These are phyloP conservation scores for Raffaelea arxii DNA, from an alignment of 2,329 filamentous ascomycete genomes.

Conservation along the genomic window DNA sequence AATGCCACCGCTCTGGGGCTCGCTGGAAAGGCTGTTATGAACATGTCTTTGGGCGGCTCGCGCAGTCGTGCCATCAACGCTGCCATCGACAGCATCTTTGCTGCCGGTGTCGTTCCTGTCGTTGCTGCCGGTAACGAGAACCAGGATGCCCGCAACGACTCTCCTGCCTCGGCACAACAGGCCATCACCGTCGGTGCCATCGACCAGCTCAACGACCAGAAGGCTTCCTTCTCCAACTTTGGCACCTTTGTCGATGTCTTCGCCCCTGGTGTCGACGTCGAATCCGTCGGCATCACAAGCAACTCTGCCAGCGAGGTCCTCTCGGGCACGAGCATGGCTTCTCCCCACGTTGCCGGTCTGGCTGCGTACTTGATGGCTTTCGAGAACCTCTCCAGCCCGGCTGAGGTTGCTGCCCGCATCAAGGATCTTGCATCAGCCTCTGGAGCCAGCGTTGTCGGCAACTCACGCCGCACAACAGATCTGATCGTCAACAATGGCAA, in stretches of 20 bases:
- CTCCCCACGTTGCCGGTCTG: slow-evolving; percentile 15
- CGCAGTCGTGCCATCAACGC: slow-evolving; percentile 41
- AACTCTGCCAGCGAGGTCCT: slow-evolving; percentile 29
- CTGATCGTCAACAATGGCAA: slow-evolving; percentile 50
- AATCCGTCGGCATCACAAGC: slow-evolving; percentile 41
- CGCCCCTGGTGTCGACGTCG: slow-evolving; percentile 44
- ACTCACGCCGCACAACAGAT: slow-evolving; percentile 34
- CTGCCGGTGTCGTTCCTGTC: slow-evolving; percentile 43
- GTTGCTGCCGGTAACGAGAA: slow-evolving; percentile 53
- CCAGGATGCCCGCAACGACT: slow-evolving; percentile 38
- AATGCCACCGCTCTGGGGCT: slow-evolving; percentile 32
- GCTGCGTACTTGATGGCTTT: slow-evolving; percentile 15
- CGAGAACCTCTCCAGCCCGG: slow-evolving; percentile 28
- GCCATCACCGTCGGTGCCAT: slow-evolving; percentile 53
- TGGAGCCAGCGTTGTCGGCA: slow-evolving; percentile 32
- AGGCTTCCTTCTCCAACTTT: slow-evolving; percentile 50
- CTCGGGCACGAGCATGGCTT: slow-evolving; percentile 15
- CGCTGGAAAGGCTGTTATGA: slow-evolving; percentile 48
- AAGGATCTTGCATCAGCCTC: slow-evolving; percentile 40
- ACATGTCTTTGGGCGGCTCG: slow-evolving; percentile 51
- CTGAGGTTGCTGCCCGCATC: slow-evolving; percentile 56
- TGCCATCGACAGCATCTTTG: slow-evolving; percentile 36
- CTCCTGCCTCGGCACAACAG: slow-evolving; percentile 43
- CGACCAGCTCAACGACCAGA: slow-evolving; percentile 36
- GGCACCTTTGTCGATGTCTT: slow-evolving; percentile 43